Evolutionary conservation across 495 filamentous ascomycete species (phyloP), one percentile per base, ranked within the genome.

Genomic region (Penicillium parvum): DNA sequence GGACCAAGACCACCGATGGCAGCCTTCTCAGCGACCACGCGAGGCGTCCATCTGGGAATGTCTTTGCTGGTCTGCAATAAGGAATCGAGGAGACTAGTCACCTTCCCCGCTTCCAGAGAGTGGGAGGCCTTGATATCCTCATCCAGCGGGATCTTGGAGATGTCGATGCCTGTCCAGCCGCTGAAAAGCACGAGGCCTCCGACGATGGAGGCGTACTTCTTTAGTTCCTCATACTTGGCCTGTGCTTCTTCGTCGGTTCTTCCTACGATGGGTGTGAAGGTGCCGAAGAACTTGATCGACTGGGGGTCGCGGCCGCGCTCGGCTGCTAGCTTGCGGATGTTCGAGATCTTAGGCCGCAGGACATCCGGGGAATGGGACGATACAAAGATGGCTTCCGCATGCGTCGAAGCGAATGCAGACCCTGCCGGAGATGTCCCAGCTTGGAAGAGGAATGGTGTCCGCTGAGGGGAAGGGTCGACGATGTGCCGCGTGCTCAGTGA

Each of bases 351-450:
- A 0, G 72, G 71, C 1, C 57, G 52, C 3, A 81, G 61, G 9
- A 79, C 64, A 7, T 63, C 43, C 0, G 77, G 71, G 0, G 74
- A 75, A 40, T 78, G 75, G 0, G 68, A 70, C 0, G 75, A 77
- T 1, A 82, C 77, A 57, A 84, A 84, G 40, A 84, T 79, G 1
- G 71, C 79, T 52, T 85, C 80, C 1, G 79, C 81, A 46, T 84
- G 80, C 8, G 65, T 74, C 0, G 78, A 72, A 0, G 77, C 79
- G 46, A 85, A 85, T 0, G 56, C 64, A 1, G 70, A 72, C 2
- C 80, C 79, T 0, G 79, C 78, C 0, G 66, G 40, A 0, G 78
- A 83, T 6, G 75, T 78, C 10, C 82, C 81, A 2, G 79, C 81
- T 55, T 83, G 81, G 63, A 84, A 79, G 7, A 84, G 66, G 41